Conservation (phyloP, 1,284 basidiomycete genomes). For the Lentinula novae-zelandiae region DNA sequence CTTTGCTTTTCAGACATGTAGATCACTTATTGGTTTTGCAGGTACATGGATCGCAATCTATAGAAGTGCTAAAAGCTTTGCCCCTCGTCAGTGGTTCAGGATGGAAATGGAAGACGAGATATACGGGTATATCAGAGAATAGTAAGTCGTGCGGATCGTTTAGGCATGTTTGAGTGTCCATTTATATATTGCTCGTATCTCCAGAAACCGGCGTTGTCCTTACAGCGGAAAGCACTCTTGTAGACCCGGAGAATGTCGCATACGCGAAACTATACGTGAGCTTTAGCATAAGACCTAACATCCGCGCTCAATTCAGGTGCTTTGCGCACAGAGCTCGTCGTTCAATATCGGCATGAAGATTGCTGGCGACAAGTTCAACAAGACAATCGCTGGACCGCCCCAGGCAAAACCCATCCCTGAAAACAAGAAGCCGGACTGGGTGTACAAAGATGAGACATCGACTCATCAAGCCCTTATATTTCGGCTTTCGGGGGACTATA, state of each 20-base stretch:
- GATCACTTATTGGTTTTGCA: constrained; percentile 21
- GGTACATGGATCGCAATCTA: constrained; percentile 73
- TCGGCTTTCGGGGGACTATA: constrained; percentile 82
- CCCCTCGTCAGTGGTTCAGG: constrained; percentile 63
- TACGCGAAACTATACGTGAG: constrained; percentile 74
- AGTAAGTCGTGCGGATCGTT: constrained; percentile 41
- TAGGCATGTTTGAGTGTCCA: background rate
- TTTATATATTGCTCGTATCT: background rate
- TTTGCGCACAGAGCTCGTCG: constrained; percentile 48
- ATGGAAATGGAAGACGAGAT: constrained; percentile 61
- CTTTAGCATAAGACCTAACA: constrained; percentile 8
- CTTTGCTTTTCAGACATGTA: background rate
- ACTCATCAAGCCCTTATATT: constrained; percentile 76
- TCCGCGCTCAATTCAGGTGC: background rate
- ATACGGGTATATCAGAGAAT: constrained; percentile 71
- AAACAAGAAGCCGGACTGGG: constrained; percentile 59
- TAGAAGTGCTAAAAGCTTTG: constrained; percentile 68
- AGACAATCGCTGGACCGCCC: constrained; percentile 64
- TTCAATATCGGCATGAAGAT: constrained; percentile 78
- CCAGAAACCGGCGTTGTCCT: constrained; percentile 75
- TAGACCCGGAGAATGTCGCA: constrained; percentile 56
- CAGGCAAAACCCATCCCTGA: constrained; percentile 67
- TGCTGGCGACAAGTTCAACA: constrained; percentile 64
- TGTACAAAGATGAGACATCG: constrained; percentile 65
- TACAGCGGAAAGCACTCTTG: constrained; percentile 58